Conservation (phyloP, 768 basidiomycete genomes). For the Kockovaella imperatae region DNA sequence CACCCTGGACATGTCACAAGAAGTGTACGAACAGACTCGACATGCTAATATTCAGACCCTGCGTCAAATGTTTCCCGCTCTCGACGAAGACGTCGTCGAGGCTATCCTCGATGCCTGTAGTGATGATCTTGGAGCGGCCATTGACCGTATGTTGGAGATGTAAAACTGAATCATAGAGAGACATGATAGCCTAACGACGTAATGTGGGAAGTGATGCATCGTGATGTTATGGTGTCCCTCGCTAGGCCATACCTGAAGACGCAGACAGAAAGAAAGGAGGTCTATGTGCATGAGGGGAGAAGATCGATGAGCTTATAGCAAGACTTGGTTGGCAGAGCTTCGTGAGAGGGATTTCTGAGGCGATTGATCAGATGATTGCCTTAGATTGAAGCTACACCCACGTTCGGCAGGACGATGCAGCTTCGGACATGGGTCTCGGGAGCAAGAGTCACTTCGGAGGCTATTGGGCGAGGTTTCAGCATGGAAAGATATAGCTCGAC, state of each 20-base stretch:
- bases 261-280: not conserved
- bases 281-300: not conserved
- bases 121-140: conserved; percentile 81
- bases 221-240: not conserved
- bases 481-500: not conserved
- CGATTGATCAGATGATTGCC: not conserved
- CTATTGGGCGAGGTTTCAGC: conserved; percentile 15
- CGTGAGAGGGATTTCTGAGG: conserved; percentile 44
- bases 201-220: not conserved
- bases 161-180: conserved; percentile 8
- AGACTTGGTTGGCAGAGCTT: conserved; percentile 45
- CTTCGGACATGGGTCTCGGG: conserved; percentile 47
- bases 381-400: no score
- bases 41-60: conserved; percentile 56
- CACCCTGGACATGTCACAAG: conserved; percentile 60
- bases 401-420: conserved; percentile 48
- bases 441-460: conserved; percentile 47
- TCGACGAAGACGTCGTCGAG: conserved; percentile 76
- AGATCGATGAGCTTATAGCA: conserved; percentile 37
- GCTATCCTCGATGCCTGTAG: conserved; percentile 83
- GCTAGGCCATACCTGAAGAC: conserved; percentile 1
- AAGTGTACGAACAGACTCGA: conserved; percentile 63
- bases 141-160: conserved; percentile 52
- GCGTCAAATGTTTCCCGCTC: conserved; percentile 75
- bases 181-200: not conserved